A percentile compares a stretch with the other conserved stretches of the same genome.
Evolutionary conservation across 2,329 filamentous ascomycete genomes (phyloP).

Genomic region (Bretziella fagacearum): DNA sequence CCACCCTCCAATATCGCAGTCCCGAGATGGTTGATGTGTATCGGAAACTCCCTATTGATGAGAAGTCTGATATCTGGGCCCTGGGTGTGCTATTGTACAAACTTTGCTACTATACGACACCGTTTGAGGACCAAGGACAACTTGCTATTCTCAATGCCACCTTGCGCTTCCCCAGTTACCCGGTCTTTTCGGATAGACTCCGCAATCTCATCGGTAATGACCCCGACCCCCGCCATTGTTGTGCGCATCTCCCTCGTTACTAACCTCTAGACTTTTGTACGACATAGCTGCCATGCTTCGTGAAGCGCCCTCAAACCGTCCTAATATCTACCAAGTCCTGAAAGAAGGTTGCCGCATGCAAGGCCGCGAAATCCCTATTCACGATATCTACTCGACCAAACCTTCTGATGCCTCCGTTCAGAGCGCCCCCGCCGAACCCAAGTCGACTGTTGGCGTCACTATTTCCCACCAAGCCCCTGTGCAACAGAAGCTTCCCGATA

Average conservation of each 20-base stretch:
- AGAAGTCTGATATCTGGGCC: conserved; percentile 98
- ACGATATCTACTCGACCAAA: conserved; percentile 61
- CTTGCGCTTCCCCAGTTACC: conserved; percentile 80
- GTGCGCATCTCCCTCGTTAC: background rate
- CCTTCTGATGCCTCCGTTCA: conserved; percentile 37
- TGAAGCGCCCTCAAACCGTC: conserved; percentile 60
- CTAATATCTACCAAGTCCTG: conserved; percentile 88
- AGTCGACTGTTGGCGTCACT: conserved; percentile 55
- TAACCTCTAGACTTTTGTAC: conserved; percentile 6
- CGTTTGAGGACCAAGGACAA: conserved; percentile 94
- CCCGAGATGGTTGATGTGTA: conserved; percentile 99
- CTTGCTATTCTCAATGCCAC: conserved; percentile 93
- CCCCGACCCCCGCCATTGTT: background rate
- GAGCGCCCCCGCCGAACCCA: conserved; percentile 36
- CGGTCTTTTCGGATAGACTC: conserved; percentile 72
- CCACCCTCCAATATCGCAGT: conserved; percentile 90
- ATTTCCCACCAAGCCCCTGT: conserved; percentile 60
- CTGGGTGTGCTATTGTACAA: conserved; percentile 92
- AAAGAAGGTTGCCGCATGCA: conserved; percentile 79
- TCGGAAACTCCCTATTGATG: conserved; percentile 86
- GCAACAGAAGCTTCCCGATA: conserved; percentile 63
- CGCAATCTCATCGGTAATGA: conserved; percentile 69
- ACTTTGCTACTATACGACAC: conserved; percentile 96
- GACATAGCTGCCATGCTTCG: conserved; percentile 69
- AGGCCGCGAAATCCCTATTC: conserved; percentile 68